Evolutionary conservation across 176 grass and related monocot genomes (phyloP), one percentile per base, ranked within the genome.

Genomic region (Aegilops sharonensis): DNA sequence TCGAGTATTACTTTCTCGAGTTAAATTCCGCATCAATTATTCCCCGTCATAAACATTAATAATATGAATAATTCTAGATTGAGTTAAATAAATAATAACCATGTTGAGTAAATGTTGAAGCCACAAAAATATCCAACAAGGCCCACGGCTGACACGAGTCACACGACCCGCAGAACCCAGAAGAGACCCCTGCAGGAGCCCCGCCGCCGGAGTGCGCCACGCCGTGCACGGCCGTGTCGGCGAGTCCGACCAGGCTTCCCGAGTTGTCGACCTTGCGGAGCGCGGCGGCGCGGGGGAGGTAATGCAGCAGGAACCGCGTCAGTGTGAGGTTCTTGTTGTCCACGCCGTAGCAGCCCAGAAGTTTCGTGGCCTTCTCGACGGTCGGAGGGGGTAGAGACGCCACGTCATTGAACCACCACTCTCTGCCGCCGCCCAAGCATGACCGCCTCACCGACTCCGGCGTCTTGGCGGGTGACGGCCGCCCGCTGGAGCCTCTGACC

Each of bases 391-490:
- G 84, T 76, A 97, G 70, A 0, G 83, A 76, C 6, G 89, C 89
- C 75, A 95, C 69, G 78, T 93, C 92, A 36, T 98, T 93, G 20
- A 94, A 98, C 96, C 96, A 98, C 96, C 96, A 98, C 64, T 98
- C 93, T 81, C 76, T 85, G 47, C 94, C 91, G 78, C 77, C 81
- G 37, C 81, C 83, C 11, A 73, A 82, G 80, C 88, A 94, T 3
- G 95, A 94, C 5, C 88, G 90, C 82, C 25, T 81, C 79, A 96
- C 86, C 8, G 94, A 91, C 18, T 93, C 91, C 3, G 90, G 88
- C 21, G 92, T 97, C 80, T 92, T 97, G 54, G 66, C 64, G 21
- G 86, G 85, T n/a, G 92, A 94, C 48, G 85, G 83, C 48, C 83
- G 89, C 11, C 11, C 45, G 1, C 12, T 48, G 45, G 45, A 48